Percentiles rank a stretch among this genome's conserved stretches.
Conservation (phyloP, 1,284 basidiomycete species). For the Vanrija sp. region DNA sequence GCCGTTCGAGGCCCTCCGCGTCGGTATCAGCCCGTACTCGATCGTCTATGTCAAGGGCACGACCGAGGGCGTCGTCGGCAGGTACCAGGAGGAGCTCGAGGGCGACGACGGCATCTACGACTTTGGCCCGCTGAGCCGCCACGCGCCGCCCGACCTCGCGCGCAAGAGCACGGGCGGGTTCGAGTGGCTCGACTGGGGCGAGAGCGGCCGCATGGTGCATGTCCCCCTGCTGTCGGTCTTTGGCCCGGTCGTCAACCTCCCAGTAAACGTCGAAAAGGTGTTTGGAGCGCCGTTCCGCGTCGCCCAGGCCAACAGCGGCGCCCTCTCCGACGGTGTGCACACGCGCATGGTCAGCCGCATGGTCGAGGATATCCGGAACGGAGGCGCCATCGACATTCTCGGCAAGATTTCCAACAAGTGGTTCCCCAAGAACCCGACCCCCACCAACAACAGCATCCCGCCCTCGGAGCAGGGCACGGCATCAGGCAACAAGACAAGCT, state of each 20-base stretch:
- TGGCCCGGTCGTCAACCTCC: conserved; percentile 27
- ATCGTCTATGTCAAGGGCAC: conserved; percentile 39
- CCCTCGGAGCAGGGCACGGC: background rate
- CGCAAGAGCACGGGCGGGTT: conserved; percentile 17
- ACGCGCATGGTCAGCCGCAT: conserved; percentile 1
- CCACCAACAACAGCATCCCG: background rate
- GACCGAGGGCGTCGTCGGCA: conserved; percentile 39
- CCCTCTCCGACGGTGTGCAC: conserved; percentile 37
- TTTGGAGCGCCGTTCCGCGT: conserved; percentile 28
- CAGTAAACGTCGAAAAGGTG: conserved; percentile 15
- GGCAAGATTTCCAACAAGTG: conserved; percentile 17
- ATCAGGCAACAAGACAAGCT: background rate
- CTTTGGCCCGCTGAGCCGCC: conserved; percentile 32
- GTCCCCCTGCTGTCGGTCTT: conserved; percentile 36
- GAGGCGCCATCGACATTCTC: conserved; percentile 26
- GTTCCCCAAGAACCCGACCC: too few relatives aligned
- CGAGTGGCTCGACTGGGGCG: conserved; percentile 39
- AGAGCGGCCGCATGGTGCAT: conserved; percentile 39
- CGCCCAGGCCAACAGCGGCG: conserved; percentile 21
- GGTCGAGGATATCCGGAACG: conserved; percentile 17
- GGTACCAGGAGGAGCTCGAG: conserved; percentile 47
- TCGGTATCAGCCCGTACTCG: conserved; percentile 30
- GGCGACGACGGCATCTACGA: conserved; percentile 40
- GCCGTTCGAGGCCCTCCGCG: conserved; percentile 24
- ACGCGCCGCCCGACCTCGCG: conserved; percentile 10